These are phyloP conservation scores for Spatholobus suberectus DNA, from an alignment of 306 rosid genomes.

Conservation along the genomic window DNA sequence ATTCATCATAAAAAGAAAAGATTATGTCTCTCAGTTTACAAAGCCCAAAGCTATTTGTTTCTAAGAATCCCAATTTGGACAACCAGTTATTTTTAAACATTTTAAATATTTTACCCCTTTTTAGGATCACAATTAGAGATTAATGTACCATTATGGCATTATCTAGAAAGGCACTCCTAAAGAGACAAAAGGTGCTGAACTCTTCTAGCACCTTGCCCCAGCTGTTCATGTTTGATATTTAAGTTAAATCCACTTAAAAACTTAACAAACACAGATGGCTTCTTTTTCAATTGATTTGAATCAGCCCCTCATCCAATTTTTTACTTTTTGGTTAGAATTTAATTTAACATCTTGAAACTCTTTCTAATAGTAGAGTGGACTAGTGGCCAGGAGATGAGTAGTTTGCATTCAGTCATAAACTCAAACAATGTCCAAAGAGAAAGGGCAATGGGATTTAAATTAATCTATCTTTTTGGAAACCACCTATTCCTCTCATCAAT, in stretches of 20 bases:
- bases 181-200: no score
- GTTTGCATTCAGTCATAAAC: not conserved
- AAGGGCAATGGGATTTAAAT: not conserved
- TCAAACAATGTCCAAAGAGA: not conserved
- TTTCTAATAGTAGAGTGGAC: not conserved
- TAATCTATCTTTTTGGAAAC: not conserved
- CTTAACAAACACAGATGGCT: not conserved
- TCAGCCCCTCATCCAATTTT: not conserved
- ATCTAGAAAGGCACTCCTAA: no score
- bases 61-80: not conserved
- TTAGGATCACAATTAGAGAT: no score
- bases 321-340: not conserved
- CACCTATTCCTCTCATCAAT: not conserved
- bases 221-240: not conserved
- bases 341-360: slow-evolving; percentile 2
- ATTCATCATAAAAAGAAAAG: not conserved
- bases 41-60: not conserved
- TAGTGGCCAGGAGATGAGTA: not conserved
- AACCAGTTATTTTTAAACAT: not conserved
- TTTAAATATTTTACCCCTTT: not conserved
- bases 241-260: slow-evolving; percentile 19
- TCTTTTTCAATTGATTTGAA: not conserved
- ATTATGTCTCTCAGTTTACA: not conserved
- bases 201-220: not conserved
- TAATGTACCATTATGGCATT: no score